These are phyloP conservation scores for Mimosa pudica DNA, from an alignment of 306 rosid genomes.

Conservation along the genomic window DNA sequence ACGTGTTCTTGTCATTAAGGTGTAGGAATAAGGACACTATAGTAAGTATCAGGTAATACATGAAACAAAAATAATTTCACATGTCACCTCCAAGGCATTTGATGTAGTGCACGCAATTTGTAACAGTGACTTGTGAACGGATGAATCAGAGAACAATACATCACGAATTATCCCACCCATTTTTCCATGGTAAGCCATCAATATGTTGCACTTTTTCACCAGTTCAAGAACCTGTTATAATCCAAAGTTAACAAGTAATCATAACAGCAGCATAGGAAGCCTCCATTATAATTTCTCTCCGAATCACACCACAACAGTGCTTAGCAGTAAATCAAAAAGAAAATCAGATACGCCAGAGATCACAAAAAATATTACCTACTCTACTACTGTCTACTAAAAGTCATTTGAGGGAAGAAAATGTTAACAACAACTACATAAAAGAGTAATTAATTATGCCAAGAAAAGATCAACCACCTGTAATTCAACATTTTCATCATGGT, in stretches of 20 bases:
- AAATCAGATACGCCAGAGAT: conserved; percentile 1
- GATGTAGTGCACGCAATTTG: conserved; percentile 76
- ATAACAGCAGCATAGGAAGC: conserved; percentile 12
- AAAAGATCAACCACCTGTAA: not conserved
- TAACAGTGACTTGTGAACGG: conserved; percentile 76
- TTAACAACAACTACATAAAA: not conserved
- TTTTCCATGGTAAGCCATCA: conserved; percentile 53
- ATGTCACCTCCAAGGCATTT: conserved; percentile 74
- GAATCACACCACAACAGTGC: conserved; percentile 11
- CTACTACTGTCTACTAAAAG: conserved; percentile 13
- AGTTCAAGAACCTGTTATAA: conserved; percentile 80
- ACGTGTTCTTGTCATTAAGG: conserved; percentile 33
- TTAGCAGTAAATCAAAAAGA: conserved; percentile 26
- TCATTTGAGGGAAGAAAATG: not conserved
- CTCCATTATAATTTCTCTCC: not conserved
- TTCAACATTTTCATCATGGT: not conserved
- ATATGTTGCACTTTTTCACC: conserved; percentile 67
- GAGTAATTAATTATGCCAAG: not conserved
- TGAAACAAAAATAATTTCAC: conserved; percentile 37
- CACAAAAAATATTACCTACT: conserved; percentile 17
- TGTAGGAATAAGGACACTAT: conserved; percentile 24
- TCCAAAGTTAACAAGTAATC: conserved; percentile 31
- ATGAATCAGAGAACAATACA: conserved; percentile 74
- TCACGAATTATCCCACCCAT: conserved; percentile 61
- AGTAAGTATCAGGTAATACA: conserved; percentile 22